phyloP scores from a whole-genome alignment of 2,329 filamentous ascomycete genomes.

The Neopestalotiopsis sp. region DNA sequence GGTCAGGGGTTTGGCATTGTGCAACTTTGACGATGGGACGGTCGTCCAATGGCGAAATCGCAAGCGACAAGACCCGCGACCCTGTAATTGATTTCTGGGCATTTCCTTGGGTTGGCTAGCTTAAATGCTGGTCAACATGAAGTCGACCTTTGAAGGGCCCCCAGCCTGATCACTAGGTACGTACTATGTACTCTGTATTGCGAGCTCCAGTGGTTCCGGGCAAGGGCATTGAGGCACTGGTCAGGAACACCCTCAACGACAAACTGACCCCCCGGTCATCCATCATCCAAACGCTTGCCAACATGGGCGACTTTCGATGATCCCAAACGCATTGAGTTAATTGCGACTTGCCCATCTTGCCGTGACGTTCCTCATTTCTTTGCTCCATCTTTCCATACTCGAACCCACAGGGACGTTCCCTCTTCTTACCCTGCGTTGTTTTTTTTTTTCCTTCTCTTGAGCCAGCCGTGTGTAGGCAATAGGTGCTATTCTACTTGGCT shows the following conservation, averaged over 20 bases:
- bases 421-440: not conserved
- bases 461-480: not conserved
- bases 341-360: constrained; percentile 15
- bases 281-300: not conserved
- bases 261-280: not conserved
- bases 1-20: constrained; percentile 18
- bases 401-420: not conserved
- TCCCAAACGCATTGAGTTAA: constrained; percentile 11
- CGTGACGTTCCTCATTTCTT: constrained; percentile 17
- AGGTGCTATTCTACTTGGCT: not conserved
- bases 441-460: not conserved
- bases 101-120: too few relatives aligned
- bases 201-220: not conserved
- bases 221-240: not conserved
- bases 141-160: not conserved
- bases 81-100: not conserved
- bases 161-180: not conserved
- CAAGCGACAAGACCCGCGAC: not conserved
- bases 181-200: too few relatives aligned
- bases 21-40: constrained; percentile 1
- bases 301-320: not conserved
- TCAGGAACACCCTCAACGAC: not conserved
- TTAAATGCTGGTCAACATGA: not conserved
- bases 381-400: constrained; percentile 6
- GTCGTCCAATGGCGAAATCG: not conserved